Base-by-base conservation (phyloP, 1,284 basidiomycete species). In the Pseudozyma sp. region DNA sequence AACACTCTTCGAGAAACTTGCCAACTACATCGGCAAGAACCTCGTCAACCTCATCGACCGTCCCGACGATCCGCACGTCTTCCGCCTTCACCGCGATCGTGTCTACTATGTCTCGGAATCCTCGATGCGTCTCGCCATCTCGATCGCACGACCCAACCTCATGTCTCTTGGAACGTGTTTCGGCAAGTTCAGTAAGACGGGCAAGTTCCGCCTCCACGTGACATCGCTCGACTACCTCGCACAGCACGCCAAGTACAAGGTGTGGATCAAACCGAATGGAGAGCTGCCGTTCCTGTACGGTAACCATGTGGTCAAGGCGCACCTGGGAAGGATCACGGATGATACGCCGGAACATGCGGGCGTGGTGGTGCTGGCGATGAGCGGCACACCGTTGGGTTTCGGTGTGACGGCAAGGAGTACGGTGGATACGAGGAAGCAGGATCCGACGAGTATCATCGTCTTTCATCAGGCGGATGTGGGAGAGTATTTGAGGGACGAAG, bases 251-350 rank as follows among this genome's bases (percentile, higher is more conserved):
- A 98, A 97, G 86, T 94, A 95, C 88, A 99, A 99, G 89, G 90
- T 98, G 39, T 99, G 97, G 97, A 96, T 99, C 85, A 99, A 99
- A 86, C 92, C 95, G 14, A 97, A 99, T 74, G 97, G 97, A 81
- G 97, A 99, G 86, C 94, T 99, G 90, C 97, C 97, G 3, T 99
- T 97, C 88, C 87, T 99, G 52, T 99, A 99, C 82, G 97, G 97
- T 60, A 99, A 99, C 84, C 95, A 99, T 87, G 92, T 99, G 68
- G 90, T 98, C 75, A 99, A 99, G 86, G 97, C 97, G 33, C 97
- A 99, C 85, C 88, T 99, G 30, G 96, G 97, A n/a, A 89, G 96
- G 77, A 98, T 99, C 84, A 98, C 97, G 54, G 97, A 99, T 84
- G 97, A 99, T 83, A 97, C 95, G 5, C 95, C 96, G 13, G 97